Percentiles rank a stretch among this genome's conserved stretches.
Conservation (phyloP, 352 stramenopile species). For the Phytophthora agathidicida region DNA sequence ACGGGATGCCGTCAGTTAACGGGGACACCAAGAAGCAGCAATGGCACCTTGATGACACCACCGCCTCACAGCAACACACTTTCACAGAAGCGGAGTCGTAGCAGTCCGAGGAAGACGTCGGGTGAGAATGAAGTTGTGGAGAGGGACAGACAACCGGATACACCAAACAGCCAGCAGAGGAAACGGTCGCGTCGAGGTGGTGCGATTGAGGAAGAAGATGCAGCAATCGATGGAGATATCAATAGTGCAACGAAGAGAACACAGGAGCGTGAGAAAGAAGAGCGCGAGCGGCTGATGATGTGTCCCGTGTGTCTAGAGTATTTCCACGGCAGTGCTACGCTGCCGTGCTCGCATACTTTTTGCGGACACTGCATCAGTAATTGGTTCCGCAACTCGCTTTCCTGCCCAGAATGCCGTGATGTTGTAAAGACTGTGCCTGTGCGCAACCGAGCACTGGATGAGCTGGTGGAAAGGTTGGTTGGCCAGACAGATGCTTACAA, state of each 20-base stretch:
- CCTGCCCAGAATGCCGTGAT: constrained; percentile 78
- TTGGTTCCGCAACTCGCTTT: constrained; percentile 81
- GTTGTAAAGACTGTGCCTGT: constrained; percentile 71
- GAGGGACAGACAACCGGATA: constrained; percentile 26
- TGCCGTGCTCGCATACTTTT: constrained; percentile 87
- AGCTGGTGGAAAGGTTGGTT: constrained; percentile 72
- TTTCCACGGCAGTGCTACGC: constrained; percentile 75
- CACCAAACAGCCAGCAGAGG: constrained; percentile 36
- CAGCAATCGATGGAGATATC: constrained; percentile 12
- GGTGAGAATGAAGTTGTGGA: constrained; percentile 26
- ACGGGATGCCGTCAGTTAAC: constrained; percentile 16
- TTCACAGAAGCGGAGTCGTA: constrained; percentile 35
- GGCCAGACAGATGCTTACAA: constrained; percentile 71
- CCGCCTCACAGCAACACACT: constrained; percentile 28
- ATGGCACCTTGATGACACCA: constrained; percentile 13
- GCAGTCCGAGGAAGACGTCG: constrained; percentile 18
- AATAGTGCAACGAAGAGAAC: constrained; percentile 17
- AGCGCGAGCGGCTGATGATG: constrained; percentile 76
- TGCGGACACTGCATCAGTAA: constrained; percentile 78
- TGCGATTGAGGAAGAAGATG: constrained; percentile 20
- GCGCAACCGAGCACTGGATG: constrained; percentile 81
- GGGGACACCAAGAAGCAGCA: constrained; percentile 15
- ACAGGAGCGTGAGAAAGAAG: constrained; percentile 36
- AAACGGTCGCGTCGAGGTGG: constrained; percentile 43
- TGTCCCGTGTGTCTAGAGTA: constrained; percentile 87